phyloP scores from a whole-genome alignment of 106 monocot genomes.

The Dendrobium chrysotoxum region DNA sequence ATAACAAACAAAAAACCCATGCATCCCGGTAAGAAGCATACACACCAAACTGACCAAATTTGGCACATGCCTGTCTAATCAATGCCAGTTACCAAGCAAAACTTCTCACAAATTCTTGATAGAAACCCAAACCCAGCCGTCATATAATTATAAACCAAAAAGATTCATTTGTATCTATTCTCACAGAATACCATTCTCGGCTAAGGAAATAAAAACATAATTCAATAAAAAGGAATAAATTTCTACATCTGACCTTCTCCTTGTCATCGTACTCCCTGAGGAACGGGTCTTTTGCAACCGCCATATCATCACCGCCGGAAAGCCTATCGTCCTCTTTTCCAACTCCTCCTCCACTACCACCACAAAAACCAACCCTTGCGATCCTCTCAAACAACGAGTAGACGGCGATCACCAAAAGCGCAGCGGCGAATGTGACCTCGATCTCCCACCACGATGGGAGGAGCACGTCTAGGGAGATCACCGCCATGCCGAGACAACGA shows the following conservation, averaged over 20 bases:
- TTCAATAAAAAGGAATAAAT: background rate
- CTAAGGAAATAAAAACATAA: background rate
- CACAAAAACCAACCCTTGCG: background rate
- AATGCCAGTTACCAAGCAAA: background rate
- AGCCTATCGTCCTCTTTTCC: background rate
- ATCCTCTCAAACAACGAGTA: slow-evolving; percentile 30
- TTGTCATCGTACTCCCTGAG: slow-evolving; percentile 34
- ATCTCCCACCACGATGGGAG: slow-evolving; percentile 75
- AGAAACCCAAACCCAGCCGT: background rate
- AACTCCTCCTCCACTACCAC: background rate
- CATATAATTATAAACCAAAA: background rate
- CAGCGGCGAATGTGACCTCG: slow-evolving; percentile 50
- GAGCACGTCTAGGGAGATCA: slow-evolving; percentile 28
- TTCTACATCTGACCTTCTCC: slow-evolving; percentile 40
- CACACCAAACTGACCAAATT: no score
- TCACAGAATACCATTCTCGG: background rate
- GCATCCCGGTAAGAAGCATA: background rate
- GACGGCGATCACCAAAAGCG: slow-evolving; percentile 40
- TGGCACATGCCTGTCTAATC: no score
- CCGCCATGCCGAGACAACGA: slow-evolving; percentile 22
- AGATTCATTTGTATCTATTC: background rate
- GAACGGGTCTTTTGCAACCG: slow-evolving; percentile 1
- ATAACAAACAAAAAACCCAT: background rate
- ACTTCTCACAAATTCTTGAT: background rate
- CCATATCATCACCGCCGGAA: slow-evolving; percentile 1